phyloP scores from a whole-genome alignment of 2,329 filamentous ascomycete species.

The Colletotrichum australisinense region DNA sequence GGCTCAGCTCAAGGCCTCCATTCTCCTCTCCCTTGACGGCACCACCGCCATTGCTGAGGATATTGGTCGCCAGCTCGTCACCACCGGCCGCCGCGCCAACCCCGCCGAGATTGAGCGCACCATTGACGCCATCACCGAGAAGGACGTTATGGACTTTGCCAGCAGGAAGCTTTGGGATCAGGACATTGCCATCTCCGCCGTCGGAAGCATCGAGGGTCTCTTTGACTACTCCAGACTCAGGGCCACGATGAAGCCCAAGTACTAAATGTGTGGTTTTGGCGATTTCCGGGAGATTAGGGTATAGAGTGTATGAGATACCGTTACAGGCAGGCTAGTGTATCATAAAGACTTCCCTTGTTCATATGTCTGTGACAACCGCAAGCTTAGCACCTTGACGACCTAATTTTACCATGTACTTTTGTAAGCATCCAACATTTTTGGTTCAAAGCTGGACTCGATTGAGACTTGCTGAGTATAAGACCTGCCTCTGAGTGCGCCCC shows the following conservation, averaged over 20 bases:
- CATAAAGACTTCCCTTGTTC: conserved; percentile 55
- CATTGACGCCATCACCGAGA: conserved; percentile 89
- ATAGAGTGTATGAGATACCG: conserved; percentile 69
- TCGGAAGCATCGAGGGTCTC: conserved; percentile 90
- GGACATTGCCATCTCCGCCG: conserved; percentile 92
- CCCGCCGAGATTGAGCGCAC: conserved; percentile 95
- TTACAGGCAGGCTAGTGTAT: conserved; percentile 64
- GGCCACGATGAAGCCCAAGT: conserved; percentile 89
- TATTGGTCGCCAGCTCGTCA: conserved; percentile 98
- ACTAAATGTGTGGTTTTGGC: conserved; percentile 49
- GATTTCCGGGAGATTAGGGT: conserved; percentile 53
- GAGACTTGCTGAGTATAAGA: too few species aligned
- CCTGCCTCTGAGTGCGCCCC: fast-evolving
- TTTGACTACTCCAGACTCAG: conserved; percentile 83
- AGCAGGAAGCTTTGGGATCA: conserved; percentile 97
- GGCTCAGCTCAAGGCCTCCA: conserved; percentile 98
- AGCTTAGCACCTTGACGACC: conserved; percentile 31
- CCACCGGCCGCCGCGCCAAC: conserved; percentile 90
- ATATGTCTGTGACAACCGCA: conserved; percentile 33
- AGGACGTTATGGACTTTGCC: conserved; percentile 97
- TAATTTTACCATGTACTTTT: conserved; percentile 32
- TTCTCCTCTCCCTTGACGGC: conserved; percentile 96
- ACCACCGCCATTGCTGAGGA: conserved; percentile 98
- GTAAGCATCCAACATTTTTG: neutral
- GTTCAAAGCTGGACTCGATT: neutral